Base-by-base conservation (phyloP, 2,329 filamentous ascomycete genomes). In the Apiospora saccharicola region DNA sequence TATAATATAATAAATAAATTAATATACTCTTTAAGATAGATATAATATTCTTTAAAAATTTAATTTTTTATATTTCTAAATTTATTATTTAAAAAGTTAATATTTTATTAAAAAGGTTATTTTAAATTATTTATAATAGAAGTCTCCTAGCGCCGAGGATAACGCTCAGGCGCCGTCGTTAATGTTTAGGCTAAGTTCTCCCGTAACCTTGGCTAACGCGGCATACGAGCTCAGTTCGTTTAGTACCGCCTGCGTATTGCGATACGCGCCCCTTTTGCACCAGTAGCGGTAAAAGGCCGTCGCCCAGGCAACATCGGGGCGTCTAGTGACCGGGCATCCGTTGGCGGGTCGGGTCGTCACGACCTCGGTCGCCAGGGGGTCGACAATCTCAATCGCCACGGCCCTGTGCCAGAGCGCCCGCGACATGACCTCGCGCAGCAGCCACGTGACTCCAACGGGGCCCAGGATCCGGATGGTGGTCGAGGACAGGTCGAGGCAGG, bases 401-500 rank as follows among this genome's bases (percentile, higher is more conserved):
- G 49, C 7, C n/a, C 26, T 53, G n/a, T 53, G 49, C 49, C 49
- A 53, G 49, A 53, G 49, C 49, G 49, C 8, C 4, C n/a, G n/a
- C n/a, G 49, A n/a, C 49, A 53, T 53, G 49, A 3, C 49, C 4
- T 26, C 7, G 12, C 13, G 13, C n/a, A 53, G n/a, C 12, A 53
- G 13, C 24, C 1, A 1, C n/a, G 3, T 14, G 49, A 53, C 49
- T 10, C 26, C 6, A n/a, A 53, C 4, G 12, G 49, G 49, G 0
- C 49, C 49, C n/a, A 53, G 8, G 12, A 53, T 53, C n/a, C 49
- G 49, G 13, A 53, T 53, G 49, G 49, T 53, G 49, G 49, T 53
- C 8, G 49, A 26, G n/a, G 49, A 53, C n/a, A 53, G 49, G 49
- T 53, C 24, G 49, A 53, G 49, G 49, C 49, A 53, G n/a, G 49